phyloP scores from a whole-genome alignment of 371 early-diverging fungal genomes.

The Lichtheimia corymbifera region DNA sequence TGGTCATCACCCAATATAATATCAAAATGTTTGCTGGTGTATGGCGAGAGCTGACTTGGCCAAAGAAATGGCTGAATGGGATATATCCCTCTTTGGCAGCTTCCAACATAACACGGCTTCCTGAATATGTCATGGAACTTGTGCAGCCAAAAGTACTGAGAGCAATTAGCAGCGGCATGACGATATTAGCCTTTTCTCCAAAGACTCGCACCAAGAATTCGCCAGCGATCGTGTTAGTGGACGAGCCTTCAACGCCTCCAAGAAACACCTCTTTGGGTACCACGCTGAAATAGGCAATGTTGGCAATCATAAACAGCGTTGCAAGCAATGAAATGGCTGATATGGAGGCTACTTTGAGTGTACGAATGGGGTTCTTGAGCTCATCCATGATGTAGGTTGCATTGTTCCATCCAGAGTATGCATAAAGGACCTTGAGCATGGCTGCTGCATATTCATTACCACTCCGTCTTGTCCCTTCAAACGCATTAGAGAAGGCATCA shows the following conservation, averaged over 20 bases:
- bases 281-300: constrained; percentile 38
- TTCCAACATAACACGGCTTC: constrained; percentile 20
- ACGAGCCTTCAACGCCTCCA: not conserved
- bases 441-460: constrained; percentile 26
- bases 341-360: constrained; percentile 24
- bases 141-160: constrained; percentile 25
- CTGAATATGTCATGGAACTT: constrained; percentile 21
- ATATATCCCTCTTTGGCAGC: constrained; percentile 22
- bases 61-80: constrained; percentile 13
- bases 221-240: constrained; percentile 30
- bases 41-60: not conserved
- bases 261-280: constrained; percentile 28
- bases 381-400: constrained; percentile 35
- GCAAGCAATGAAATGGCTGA: constrained; percentile 24
- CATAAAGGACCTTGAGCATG: constrained; percentile 25
- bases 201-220: constrained; percentile 30
- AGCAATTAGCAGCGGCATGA: constrained; percentile 25
- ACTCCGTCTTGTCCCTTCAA: constrained; percentile 14
- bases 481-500: constrained; percentile 11
- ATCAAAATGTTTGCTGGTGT: not conserved
- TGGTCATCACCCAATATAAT: not conserved
- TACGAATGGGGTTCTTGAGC: constrained; percentile 31
- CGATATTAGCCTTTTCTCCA: constrained; percentile 21
- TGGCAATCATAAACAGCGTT: constrained; percentile 32
- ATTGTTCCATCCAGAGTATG: constrained; percentile 34